Base-by-base conservation (phyloP, 148 eudicot genomes). In the Hydrangea macrophylla region DNA sequence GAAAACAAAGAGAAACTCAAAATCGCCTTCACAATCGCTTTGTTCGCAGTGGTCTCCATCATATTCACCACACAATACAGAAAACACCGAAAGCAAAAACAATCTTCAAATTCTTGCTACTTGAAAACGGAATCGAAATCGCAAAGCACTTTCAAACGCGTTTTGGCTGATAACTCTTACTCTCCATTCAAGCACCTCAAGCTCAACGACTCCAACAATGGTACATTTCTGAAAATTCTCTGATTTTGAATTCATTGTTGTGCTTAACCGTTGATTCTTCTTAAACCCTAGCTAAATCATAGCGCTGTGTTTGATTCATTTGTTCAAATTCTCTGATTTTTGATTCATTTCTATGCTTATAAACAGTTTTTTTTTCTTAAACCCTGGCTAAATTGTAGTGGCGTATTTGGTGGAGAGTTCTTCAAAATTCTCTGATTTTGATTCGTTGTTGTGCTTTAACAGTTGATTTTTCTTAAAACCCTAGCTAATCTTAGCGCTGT, bases 141-240 rank as follows among this genome's bases (percentile, higher is more conserved):
- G 11, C 97, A 94, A 61, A 70, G 55, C 73, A 24, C 65, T 39
- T 94, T 94, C 77, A 94, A 85, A 73, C 84, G 90, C 5, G 80
- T 93, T 36, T 70, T 93, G 64, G 98, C 88, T 6, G 96, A 93
- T 64, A 93, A 93, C 32, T 93, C 98, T 0, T 90, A 85, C 66
- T 68, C 89, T 27, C 82, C 86, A 1, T 93, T 93, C 82, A 90
- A 83, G 64, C 98, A 90, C 76, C 84, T 90, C 76, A 84, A 74
- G n/a, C 79, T 69, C 58, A 31, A 60, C 13, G 32, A 45, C 12
- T 54, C 56, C 3, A 25, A 20, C 48, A 59, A 57, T 15, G 87
- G 90, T 88, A 79, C 22, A 0, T 48, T 48, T 48, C n/a, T 7
- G 5, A 18, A 7, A 35, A 26, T 1, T 18, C 18, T 15, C 7